Evolutionary conservation across 2,329 filamentous ascomycete species (phyloP).

Genomic region (Verruconis gallopava): DNA sequence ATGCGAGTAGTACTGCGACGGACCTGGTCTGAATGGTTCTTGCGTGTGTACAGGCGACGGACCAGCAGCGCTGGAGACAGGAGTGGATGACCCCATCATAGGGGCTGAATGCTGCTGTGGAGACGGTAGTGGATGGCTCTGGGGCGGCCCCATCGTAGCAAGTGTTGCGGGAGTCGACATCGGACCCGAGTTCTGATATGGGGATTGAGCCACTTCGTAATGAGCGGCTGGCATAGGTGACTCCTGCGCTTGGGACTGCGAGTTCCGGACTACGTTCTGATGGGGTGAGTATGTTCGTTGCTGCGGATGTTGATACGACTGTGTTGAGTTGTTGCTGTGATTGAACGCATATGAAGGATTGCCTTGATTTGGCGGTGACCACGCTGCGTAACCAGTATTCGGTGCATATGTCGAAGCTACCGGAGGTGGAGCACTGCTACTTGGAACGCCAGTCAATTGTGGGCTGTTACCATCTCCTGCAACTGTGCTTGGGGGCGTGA

Average conservation of each 20-base stretch:
- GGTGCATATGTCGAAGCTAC: conserved; percentile 46
- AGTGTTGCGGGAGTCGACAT: conserved; percentile 41
- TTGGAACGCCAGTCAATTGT: conserved; percentile 48
- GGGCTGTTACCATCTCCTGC: conserved; percentile 49
- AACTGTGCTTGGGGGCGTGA: conserved; percentile 49
- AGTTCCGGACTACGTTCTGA: neutral
- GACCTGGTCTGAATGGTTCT: conserved; percentile 46
- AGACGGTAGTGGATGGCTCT: conserved; percentile 30
- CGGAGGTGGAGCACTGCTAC: conserved; percentile 46
- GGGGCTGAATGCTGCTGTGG: conserved; percentile 22
- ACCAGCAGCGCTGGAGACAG: conserved; percentile 35
- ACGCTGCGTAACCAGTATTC: conserved; percentile 47
- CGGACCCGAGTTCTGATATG: conserved; percentile 47
- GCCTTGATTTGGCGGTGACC: conserved; percentile 39
- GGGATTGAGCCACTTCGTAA: conserved; percentile 53
- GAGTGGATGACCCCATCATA: conserved; percentile 17
- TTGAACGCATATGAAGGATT: conserved; percentile 44
- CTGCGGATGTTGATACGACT: conserved; percentile 8
- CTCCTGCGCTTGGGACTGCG: conserved; percentile 1
- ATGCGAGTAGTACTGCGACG: conserved; percentile 49
- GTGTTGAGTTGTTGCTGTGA: conserved; percentile 15
- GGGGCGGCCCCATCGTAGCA: conserved; percentile 32
- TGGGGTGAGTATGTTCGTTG: conserved; percentile 4
- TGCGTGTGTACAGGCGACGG: conserved; percentile 44
- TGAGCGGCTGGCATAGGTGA: conserved; percentile 45